Evolutionary conservation across 2,329 filamentous ascomycete genomes (phyloP).

Genomic region (Cytospora piceicola): DNA sequence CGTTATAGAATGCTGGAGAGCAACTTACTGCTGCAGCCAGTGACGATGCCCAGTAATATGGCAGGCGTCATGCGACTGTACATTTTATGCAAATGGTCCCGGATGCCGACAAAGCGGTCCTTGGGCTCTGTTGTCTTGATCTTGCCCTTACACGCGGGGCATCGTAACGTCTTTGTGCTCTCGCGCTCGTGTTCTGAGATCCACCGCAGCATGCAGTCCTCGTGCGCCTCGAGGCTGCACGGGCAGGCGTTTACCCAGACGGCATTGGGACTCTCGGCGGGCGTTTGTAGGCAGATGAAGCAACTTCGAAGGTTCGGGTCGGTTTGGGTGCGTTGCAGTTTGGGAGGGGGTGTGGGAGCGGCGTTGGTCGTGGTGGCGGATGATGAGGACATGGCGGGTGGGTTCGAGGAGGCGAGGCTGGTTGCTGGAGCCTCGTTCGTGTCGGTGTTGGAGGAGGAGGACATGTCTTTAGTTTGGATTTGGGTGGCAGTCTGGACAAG

Average conservation of each 20-base stretch:
- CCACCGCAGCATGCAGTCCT: slow-evolving; percentile 88
- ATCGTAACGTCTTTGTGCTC: slow-evolving; percentile 69
- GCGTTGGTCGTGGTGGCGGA: slow-evolving; percentile 8
- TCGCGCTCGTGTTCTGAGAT: slow-evolving; percentile 83
- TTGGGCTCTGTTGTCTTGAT: slow-evolving; percentile 77
- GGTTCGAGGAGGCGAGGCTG: slow-evolving; percentile 5
- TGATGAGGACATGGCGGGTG: slow-evolving; percentile 9
- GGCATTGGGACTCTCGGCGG: slow-evolving; percentile 51
- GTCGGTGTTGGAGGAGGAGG: slow-evolving; percentile 1
- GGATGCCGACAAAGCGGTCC: slow-evolving; percentile 71
- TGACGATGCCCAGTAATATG: slow-evolving; percentile 65
- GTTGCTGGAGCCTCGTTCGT: slow-evolving; percentile 13
- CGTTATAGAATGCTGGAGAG: neutral
- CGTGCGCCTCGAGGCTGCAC: slow-evolving; percentile 89
- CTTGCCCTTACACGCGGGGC: slow-evolving; percentile 85
- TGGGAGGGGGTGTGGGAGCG: slow-evolving; percentile 1
- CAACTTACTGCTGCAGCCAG: slow-evolving; percentile 46
- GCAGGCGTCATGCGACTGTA: slow-evolving; percentile 62
- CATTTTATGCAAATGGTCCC: slow-evolving; percentile 60
- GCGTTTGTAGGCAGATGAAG: slow-evolving; percentile 66
- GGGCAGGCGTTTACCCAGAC: slow-evolving; percentile 87
- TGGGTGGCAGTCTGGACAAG: no score
- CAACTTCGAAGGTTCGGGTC: slow-evolving; percentile 49
- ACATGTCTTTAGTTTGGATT: neutral
- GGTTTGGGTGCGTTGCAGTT: slow-evolving; percentile 26